Percentiles rank a stretch among this genome's conserved stretches.
Evolutionary conservation across 495 filamentous ascomycete genomes (phyloP).

Genomic region (Physcia stellaris): DNA sequence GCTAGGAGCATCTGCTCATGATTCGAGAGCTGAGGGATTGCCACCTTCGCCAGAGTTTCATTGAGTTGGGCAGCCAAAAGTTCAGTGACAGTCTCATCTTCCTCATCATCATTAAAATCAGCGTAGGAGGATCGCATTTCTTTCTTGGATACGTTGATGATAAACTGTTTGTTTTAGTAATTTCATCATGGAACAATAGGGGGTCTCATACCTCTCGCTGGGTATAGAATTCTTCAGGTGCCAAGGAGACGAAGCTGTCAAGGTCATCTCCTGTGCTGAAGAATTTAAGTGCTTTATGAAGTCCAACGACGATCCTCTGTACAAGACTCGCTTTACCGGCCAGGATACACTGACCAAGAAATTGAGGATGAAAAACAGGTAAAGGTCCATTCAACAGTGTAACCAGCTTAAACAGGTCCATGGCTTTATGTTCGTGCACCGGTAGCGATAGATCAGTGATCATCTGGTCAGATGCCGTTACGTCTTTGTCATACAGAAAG

Average conservation of each 20-base stretch:
- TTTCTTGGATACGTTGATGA: slow-evolving; percentile 29
- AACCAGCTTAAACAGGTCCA: slow-evolving; percentile 69
- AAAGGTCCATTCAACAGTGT: slow-evolving; percentile 74
- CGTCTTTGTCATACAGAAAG: slow-evolving; percentile 68
- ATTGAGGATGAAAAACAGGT: slow-evolving; percentile 88
- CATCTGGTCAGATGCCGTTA: slow-evolving; percentile 49
- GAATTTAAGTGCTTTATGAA: slow-evolving; percentile 72
- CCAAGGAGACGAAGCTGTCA: slow-evolving; percentile 65
- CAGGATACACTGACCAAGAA: slow-evolving; percentile 77
- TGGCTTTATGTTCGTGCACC: slow-evolving; percentile 28
- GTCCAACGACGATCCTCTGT: slow-evolving; percentile 55
- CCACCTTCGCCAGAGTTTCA: slow-evolving; percentile 59
- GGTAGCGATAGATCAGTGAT: slow-evolving; percentile 52
- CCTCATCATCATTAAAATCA: slow-evolving; percentile 43
- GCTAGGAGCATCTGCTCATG: slow-evolving; percentile 82
- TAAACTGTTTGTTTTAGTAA: slow-evolving; percentile 23
- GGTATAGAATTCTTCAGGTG: slow-evolving; percentile 56
- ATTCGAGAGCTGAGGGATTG: slow-evolving; percentile 71
- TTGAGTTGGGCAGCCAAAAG: slow-evolving; percentile 56
- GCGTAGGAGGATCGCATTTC: slow-evolving; percentile 40
- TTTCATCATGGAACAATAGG: background rate
- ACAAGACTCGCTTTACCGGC: slow-evolving; percentile 63
- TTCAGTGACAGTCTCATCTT: slow-evolving; percentile 55
- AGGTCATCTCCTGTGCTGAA: slow-evolving; percentile 70
- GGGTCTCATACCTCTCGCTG: slow-evolving; percentile 29